Conservation (phyloP, 805 yeast genomes). For the Yarrowia sp. region DNA sequence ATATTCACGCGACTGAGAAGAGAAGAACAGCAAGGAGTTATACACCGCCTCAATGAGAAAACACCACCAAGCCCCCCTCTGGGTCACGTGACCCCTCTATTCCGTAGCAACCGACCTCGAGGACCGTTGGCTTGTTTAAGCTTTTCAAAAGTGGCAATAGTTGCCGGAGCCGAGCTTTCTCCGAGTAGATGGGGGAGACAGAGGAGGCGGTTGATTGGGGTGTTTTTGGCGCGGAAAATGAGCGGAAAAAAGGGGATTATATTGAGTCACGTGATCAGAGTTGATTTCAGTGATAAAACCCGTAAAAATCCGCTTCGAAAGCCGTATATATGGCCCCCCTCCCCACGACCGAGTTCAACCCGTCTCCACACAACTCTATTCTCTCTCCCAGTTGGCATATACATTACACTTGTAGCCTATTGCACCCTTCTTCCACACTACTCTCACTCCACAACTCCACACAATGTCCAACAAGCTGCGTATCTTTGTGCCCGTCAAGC, state of each 20-base stretch:
- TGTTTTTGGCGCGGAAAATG: too few species aligned
- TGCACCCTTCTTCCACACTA: background rate
- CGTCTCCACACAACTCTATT: constrained; percentile 22
- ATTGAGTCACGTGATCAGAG: too few species aligned
- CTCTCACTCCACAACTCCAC: background rate
- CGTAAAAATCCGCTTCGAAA: too few species aligned
- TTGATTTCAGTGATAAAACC: too few species aligned
- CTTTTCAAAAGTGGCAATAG: constrained; percentile 29
- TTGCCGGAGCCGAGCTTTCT: constrained; percentile 34
- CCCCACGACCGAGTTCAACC: background rate
- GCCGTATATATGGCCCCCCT: too few species aligned
- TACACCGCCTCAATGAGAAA: too few species aligned
- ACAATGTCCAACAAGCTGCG: constrained; percentile 45
- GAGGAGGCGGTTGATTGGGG: too few species aligned
- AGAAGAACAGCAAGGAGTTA: too few species aligned
- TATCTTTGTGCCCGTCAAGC: constrained; percentile 91
- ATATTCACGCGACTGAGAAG: too few species aligned
- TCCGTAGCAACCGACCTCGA: background rate
- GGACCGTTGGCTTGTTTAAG: constrained; percentile 3
- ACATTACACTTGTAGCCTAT: too few species aligned
- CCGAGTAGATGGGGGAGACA: background rate
- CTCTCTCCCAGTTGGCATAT: background rate
- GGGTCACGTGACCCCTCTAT: background rate
- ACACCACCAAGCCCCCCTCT: too few species aligned
- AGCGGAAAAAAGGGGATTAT: too few species aligned